A percentile compares a stretch with the other conserved stretches of the same genome.
Conservation (phyloP, 345 rosid species). For the Carallia pectinifolia region DNA sequence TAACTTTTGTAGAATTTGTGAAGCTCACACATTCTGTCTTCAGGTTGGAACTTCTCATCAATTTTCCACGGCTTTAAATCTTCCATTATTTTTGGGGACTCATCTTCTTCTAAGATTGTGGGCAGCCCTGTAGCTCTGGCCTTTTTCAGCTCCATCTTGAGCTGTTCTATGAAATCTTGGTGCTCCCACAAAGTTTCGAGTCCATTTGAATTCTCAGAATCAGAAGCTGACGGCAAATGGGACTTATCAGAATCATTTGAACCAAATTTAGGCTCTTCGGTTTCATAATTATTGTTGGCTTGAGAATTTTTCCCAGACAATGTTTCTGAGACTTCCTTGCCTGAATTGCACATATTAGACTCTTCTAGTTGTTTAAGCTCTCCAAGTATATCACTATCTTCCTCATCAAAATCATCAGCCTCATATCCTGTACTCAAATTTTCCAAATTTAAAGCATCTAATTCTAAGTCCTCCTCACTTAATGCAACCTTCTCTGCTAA, state of each 20-base stretch:
- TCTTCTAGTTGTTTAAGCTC: constrained; percentile 32
- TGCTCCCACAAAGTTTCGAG: constrained; percentile 86
- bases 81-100: constrained; percentile 67
- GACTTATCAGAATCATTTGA: constrained; percentile 10
- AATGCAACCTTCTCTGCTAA: constrained; percentile 16
- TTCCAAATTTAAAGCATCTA: constrained; percentile 18
- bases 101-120: constrained; percentile 74
- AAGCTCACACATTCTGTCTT: constrained; percentile 67
- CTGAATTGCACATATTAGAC: constrained; percentile 19
- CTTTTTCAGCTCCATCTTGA: constrained; percentile 84
- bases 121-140: constrained; percentile 78
- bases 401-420: constrained; percentile 25
- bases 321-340: constrained; percentile 1
- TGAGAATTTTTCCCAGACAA: constrained; percentile 7
- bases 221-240: constrained; percentile 17
- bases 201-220: constrained; percentile 44
- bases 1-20: constrained; percentile 86
- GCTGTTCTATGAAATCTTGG: constrained; percentile 89
- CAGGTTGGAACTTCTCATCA: constrained; percentile 61
- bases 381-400: constrained; percentile 29
- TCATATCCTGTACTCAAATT: constrained; percentile 14
- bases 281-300: constrained; percentile 5
- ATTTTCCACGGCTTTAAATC: constrained; percentile 94
- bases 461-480: constrained; percentile 19
- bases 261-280: constrained; percentile 8